These are phyloP conservation scores for Austroboletus eburneus DNA, from an alignment of 768 basidiomycete genomes.

Conservation along the genomic window DNA sequence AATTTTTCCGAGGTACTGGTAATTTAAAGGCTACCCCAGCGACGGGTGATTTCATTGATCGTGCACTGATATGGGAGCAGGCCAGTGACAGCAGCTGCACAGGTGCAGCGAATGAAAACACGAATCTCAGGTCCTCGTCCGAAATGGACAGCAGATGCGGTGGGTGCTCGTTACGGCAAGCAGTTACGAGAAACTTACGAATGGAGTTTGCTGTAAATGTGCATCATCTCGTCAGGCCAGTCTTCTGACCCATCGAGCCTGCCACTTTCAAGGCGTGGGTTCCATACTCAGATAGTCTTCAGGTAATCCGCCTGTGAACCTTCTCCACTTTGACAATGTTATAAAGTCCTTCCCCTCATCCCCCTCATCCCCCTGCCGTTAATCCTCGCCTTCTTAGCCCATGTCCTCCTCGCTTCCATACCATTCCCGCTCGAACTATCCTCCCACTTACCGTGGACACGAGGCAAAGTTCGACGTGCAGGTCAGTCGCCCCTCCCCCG, in stretches of 20 bases:
- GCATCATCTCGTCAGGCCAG: constrained; percentile 23
- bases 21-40: constrained; percentile 5
- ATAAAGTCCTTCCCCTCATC: constrained; percentile 24
- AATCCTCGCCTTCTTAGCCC: constrained; percentile 10
- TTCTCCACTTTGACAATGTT: constrained; percentile 27
- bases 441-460: constrained; percentile 6
- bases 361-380: constrained; percentile 19
- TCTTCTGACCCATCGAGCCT: constrained; percentile 30
- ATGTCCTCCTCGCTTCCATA: not conserved
- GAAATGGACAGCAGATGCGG: constrained; percentile 24
- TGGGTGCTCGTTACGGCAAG: constrained; percentile 28
- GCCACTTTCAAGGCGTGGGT: constrained; percentile 31
- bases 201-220: constrained; percentile 28
- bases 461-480: constrained; percentile 24
- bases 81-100: not conserved
- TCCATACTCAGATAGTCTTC: constrained; percentile 25
- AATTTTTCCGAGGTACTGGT: not conserved
- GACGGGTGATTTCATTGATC: constrained; percentile 28
- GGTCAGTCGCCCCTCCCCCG: constrained; percentile 1
- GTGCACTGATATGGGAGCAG: constrained; percentile 17
- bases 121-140: constrained; percentile 20
- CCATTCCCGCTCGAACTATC: constrained; percentile 3
- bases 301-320: constrained; percentile 19
- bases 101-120: constrained; percentile 13
- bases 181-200: constrained; percentile 24